A percentile compares a stretch with the other conserved stretches of the same genome.
phyloP scores from a whole-genome alignment of 2,329 filamentous ascomycete species.

The Xylariales sp. region DNA sequence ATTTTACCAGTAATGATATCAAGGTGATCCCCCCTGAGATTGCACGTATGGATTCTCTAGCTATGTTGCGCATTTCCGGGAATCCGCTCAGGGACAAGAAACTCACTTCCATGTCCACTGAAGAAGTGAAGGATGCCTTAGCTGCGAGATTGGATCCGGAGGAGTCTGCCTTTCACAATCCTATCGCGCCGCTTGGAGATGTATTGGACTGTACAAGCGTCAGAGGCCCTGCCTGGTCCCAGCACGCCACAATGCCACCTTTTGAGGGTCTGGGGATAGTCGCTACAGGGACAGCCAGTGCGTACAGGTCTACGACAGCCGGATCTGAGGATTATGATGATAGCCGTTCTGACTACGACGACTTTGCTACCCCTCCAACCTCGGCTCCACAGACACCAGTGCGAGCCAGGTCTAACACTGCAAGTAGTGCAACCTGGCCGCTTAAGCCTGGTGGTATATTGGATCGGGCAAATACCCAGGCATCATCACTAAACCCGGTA shows the following conservation, averaged over 20 bases:
- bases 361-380: conserved; percentile 55
- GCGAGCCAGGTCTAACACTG: conserved; percentile 43
- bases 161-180: conserved; percentile 25
- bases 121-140: conserved; percentile 74
- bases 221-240: too few species aligned
- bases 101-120: conserved; percentile 73
- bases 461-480: conserved; percentile 65
- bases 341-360: conserved; percentile 45
- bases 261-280: too few species aligned
- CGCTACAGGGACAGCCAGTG: conserved; percentile 27
- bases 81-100: conserved; percentile 90
- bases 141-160: conserved; percentile 63
- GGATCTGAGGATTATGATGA: conserved; percentile 33
- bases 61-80: conserved; percentile 73
- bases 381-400: conserved; percentile 46
- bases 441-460: conserved; percentile 59
- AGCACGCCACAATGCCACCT: too few species aligned
- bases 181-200: conserved; percentile 18
- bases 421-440: conserved; percentile 46
- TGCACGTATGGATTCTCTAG: conserved; percentile 72
- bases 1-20: conserved; percentile 84
- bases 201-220: conserved; percentile 19
- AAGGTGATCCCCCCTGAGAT: conserved; percentile 70
- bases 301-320: not conserved
- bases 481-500: conserved; percentile 54